Conservation (phyloP, 2,329 filamentous ascomycete genomes). For the Ascochyta koolunga region DNA sequence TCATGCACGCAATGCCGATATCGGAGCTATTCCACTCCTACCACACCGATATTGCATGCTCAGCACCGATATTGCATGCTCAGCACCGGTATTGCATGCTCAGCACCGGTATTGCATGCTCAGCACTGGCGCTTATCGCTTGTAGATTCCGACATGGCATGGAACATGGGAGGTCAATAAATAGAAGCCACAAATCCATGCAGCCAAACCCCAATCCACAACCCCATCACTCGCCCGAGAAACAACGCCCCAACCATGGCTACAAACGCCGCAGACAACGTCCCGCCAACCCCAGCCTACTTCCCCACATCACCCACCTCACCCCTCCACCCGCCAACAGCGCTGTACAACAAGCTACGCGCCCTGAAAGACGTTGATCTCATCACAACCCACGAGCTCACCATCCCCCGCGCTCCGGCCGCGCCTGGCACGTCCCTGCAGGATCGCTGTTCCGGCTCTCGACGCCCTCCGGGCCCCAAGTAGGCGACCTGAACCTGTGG, state of each 20-base stretch:
- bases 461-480: constrained; percentile 76
- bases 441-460: constrained; percentile 74
- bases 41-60: no score
- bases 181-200: no score
- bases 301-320: constrained; percentile 41
- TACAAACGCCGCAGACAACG: constrained; percentile 7
- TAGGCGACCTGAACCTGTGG: constrained; percentile 86
- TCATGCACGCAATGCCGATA: no score
- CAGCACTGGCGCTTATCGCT: no score
- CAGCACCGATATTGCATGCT: no score
- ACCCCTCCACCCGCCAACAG: constrained; percentile 41
- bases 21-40: no score
- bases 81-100: no score
- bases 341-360: constrained; percentile 36
- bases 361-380: constrained; percentile 18
- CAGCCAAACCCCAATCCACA: no score
- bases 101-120: no score
- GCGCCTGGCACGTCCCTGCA: constrained; percentile 72
- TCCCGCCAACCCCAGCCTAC: constrained; percentile 42
- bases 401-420: constrained; percentile 75
- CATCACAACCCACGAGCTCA: constrained; percentile 34
- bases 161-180: no score
- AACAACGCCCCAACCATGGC: neutral
- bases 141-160: no score
- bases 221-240: no score